Percentiles rank a stretch among this genome's conserved stretches.
Evolutionary conservation across 2,329 filamentous ascomycete genomes (phyloP).

Genomic region (Paecilomyces niveus): DNA sequence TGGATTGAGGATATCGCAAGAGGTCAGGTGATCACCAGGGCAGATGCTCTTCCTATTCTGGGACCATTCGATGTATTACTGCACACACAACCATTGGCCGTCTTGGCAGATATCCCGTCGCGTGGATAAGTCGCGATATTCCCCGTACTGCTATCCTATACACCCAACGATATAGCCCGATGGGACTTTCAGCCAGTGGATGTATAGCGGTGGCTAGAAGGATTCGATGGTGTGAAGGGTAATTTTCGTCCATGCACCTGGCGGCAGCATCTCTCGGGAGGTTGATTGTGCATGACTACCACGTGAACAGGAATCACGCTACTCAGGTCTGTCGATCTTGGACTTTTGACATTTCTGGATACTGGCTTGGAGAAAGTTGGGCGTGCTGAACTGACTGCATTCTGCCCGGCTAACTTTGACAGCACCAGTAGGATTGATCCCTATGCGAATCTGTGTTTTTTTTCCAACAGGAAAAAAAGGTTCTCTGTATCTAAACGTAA

Average conservation of each 20-base stretch:
- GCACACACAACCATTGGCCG: background rate
- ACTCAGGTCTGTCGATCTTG: background rate
- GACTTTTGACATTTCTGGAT: background rate
- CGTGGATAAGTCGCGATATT: background rate
- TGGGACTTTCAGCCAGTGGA: background rate
- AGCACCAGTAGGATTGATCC: too few species aligned
- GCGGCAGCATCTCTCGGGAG: background rate
- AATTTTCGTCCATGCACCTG: too few species aligned
- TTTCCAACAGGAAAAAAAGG: too few species aligned
- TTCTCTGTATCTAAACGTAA: too few species aligned
- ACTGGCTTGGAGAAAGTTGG: background rate
- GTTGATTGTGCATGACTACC: background rate
- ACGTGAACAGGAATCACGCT: background rate
- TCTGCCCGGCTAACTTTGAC: background rate
- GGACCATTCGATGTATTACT: background rate
- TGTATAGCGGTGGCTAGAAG: background rate
- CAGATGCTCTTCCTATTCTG: background rate
- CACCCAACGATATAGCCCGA: background rate
- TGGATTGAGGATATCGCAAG: background rate
- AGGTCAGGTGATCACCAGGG: background rate
- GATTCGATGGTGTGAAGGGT: background rate
- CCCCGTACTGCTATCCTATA: background rate
- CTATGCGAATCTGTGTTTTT: too few species aligned
- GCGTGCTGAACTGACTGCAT: background rate
- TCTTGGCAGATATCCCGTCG: background rate